These are phyloP conservation scores for Hyphochytrium catenoides DNA, from an alignment of 352 stramenopile genomes.

Conservation along the genomic window DNA sequence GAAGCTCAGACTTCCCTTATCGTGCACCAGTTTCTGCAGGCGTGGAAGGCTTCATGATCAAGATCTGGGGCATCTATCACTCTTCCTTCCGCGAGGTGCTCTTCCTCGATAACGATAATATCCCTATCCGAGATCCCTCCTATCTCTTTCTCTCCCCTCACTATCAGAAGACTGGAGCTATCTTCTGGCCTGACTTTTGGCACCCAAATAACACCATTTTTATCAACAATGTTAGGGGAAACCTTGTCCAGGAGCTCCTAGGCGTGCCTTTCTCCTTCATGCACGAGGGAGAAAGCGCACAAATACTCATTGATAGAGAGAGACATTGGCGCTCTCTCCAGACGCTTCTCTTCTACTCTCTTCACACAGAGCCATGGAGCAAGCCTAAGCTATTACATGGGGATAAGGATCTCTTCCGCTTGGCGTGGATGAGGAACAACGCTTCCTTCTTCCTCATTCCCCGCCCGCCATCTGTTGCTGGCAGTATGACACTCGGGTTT, in stretches of 20 bases:
- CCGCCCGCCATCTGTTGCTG: constrained; percentile 18
- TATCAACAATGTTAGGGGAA: constrained; percentile 26
- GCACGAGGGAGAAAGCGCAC: constrained; percentile 48
- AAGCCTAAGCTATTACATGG: too few species aligned
- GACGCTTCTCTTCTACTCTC: constrained; percentile 26
- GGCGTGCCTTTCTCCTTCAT: constrained; percentile 31
- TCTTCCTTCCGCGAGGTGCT: constrained; percentile 1
- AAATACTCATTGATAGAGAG: constrained; percentile 31
- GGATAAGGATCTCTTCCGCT: too few species aligned
- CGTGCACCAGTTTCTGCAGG: too few species aligned
- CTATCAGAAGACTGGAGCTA: constrained; percentile 14
- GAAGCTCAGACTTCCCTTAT: too few species aligned
- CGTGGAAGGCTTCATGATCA: constrained; percentile 25
- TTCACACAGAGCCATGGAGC: too few species aligned
- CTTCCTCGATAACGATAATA: constrained; percentile 27
- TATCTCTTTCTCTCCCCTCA: constrained; percentile 19
- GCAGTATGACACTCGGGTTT: constrained; percentile 5
- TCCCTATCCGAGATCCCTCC: constrained; percentile 19
- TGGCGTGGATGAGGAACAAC: constrained; percentile 34
- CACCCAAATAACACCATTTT: constrained; percentile 28
- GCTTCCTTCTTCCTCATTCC: constrained; percentile 30
- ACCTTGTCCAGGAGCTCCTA: constrained; percentile 31
- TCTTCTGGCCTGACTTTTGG: constrained; percentile 41
- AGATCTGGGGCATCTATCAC: constrained; percentile 36
- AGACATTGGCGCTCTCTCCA: constrained; percentile 17